Evolutionary conservation across 352 stramenopile species (phyloP).

Genomic region (Phytophthora tentaculata): DNA sequence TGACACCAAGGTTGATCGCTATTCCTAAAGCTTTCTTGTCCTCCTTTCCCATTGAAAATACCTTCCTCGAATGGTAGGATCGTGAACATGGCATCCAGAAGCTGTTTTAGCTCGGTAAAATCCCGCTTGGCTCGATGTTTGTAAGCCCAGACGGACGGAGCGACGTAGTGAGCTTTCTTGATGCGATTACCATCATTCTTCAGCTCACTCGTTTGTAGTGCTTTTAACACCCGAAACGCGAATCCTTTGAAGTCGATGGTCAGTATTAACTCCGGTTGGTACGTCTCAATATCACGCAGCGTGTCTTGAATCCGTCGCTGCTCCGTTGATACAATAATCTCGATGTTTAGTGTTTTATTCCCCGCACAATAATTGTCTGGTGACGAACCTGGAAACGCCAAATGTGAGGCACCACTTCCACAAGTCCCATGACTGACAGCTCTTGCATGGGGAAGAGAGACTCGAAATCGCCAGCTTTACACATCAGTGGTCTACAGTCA

Average conservation of each 20-base stretch:
- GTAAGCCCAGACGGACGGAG: constrained; percentile 80
- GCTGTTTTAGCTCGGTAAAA: constrained; percentile 38
- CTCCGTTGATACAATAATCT: neutral
- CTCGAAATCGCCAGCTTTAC: constrained; percentile 43
- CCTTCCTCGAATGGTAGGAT: constrained; percentile 73
- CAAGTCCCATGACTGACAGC: constrained; percentile 76
- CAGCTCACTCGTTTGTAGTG: constrained; percentile 31
- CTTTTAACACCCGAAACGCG: constrained; percentile 63
- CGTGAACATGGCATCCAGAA: constrained; percentile 74
- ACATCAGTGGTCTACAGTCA: constrained; percentile 56
- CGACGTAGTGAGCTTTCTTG: constrained; percentile 78
- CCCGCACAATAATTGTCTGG: neutral
- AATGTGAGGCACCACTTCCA: constrained; percentile 70
- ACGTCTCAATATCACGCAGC: constrained; percentile 55
- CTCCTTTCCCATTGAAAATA: constrained; percentile 44
- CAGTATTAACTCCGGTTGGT: constrained; percentile 65
- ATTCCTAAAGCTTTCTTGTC: neutral
- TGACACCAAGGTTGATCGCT: constrained; percentile 42
- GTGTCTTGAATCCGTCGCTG: constrained; percentile 61
- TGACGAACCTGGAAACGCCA: constrained; percentile 51
- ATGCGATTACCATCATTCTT: constrained; percentile 19
- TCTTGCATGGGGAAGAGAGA: constrained; percentile 79
- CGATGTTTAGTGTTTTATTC: neutral
- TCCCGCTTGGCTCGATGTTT: constrained; percentile 50
- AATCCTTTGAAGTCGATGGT: constrained; percentile 87